Evolutionary conservation across 257 asterid genomes (phyloP).

Genomic region (Mentha longifolia): DNA sequence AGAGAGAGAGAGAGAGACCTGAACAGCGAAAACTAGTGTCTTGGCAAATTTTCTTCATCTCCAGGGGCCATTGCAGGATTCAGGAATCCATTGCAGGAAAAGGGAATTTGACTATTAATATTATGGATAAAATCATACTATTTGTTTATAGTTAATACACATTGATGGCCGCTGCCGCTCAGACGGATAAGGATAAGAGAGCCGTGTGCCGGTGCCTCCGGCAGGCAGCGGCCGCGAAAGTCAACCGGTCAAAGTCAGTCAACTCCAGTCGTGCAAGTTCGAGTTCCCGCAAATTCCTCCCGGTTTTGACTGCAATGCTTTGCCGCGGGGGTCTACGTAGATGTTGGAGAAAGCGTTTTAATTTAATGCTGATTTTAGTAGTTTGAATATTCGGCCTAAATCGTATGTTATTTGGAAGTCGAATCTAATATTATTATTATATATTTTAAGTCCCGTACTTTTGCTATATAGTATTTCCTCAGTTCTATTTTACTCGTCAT

Average conservation of each 20-base stretch:
- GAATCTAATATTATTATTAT: too few relatives aligned
- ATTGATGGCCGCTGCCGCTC: neutral
- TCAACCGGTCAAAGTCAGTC: neutral
- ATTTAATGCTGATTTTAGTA: too few relatives aligned
- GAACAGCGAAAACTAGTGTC: constrained; percentile 11
- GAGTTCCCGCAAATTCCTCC: neutral
- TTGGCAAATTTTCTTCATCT: constrained; percentile 8
- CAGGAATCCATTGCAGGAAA: constrained; percentile 24
- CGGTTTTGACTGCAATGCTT: constrained; percentile 7
- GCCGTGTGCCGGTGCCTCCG: constrained; percentile 6
- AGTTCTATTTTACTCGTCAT: too few relatives aligned
- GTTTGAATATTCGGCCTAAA: too few relatives aligned
- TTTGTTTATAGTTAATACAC: too few relatives aligned
- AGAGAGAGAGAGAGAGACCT: constrained; percentile 33
- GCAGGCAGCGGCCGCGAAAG: too few relatives aligned
- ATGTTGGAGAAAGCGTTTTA: too few relatives aligned
- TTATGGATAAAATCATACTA: too few relatives aligned
- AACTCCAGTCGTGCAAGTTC: constrained; percentile 14
- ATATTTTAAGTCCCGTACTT: too few relatives aligned
- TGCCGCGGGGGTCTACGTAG: too few relatives aligned
- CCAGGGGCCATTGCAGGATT: constrained; percentile 10
- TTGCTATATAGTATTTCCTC: too few relatives aligned
- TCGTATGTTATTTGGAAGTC: too few relatives aligned
- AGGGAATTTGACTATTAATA: constrained; percentile 9
- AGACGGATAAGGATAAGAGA: constrained; percentile 11